phyloP scores from a whole-genome alignment of 352 stramenopile species.

The Globisporangium splendens region DNA sequence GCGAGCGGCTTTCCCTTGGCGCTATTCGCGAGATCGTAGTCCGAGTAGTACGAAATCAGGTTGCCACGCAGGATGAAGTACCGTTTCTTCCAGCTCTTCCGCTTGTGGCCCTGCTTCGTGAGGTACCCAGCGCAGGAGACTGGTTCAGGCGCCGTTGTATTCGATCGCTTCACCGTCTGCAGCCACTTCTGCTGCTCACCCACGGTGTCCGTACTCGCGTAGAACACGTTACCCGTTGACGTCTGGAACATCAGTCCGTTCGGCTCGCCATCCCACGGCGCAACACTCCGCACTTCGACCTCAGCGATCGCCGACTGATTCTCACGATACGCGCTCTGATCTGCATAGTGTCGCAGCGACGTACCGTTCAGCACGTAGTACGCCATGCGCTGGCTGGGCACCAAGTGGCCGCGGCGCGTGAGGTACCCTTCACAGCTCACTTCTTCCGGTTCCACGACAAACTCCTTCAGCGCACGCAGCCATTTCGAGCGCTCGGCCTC shows the following conservation, averaged over 20 bases:
- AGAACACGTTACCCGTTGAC: constrained; percentile 81
- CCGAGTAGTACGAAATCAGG: constrained; percentile 75
- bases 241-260: constrained; percentile 87
- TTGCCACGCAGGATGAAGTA: constrained; percentile 86
- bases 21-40: constrained; percentile 86
- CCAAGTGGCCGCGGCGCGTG: constrained; percentile 81
- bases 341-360: constrained; percentile 76
- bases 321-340: constrained; percentile 82
- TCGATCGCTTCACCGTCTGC: constrained; percentile 63
- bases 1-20: constrained; percentile 73
- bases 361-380: constrained; percentile 86
- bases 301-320: constrained; percentile 84
- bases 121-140: constrained; percentile 82
- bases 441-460: constrained; percentile 81
- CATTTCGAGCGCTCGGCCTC: constrained; percentile 73
- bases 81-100: constrained; percentile 90
- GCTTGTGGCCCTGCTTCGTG: constrained; percentile 88
- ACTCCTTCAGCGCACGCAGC: constrained; percentile 81
- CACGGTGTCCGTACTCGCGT: constrained; percentile 69
- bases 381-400: constrained; percentile 80
- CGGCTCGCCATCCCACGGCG: constrained; percentile 73
- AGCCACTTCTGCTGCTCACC: constrained; percentile 86
- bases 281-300: constrained; percentile 75
- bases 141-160: constrained; percentile 63
- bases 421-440: constrained; percentile 86